Evolutionary conservation across 2,329 filamentous ascomycete genomes (phyloP), one percentile per base, ranked within the genome.

Genomic region (Exophiala calicioides): DNA sequence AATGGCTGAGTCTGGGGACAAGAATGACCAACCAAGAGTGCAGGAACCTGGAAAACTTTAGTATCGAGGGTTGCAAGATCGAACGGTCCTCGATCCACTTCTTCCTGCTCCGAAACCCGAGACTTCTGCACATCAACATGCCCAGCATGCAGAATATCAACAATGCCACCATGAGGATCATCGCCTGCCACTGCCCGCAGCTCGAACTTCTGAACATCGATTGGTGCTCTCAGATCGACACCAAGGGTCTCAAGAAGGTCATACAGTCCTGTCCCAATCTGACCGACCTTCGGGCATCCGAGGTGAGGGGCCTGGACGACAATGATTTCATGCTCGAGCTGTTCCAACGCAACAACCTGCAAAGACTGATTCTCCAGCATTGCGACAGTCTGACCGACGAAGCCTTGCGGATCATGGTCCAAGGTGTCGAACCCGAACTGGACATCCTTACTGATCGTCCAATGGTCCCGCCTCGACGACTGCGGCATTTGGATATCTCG

Each of bases 191-290:
- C 29, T 97, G 91, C 60, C 82, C 84, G 1, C 82, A 85, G 37
- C 74, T 98, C n/a, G 84, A 95, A 66, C 77, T 80, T 44, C 77
- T 97, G 56, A 94, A 96, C 60, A 80, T 97, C 15, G 95, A 90
- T 0, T 97, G 91, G 89, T 98, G 93, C 70, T 84, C 83, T 56
- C 85, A 89, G 51, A 82, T 96, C 62, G 85, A 93, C 61, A 85
- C 88, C 6, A 74, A 79, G 9, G 90, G 90, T 3, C 72, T 97
- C 43, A 81, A 77, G 54, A 78, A 79, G 40, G 78, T 98, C 2
- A 72, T 96, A 1, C 75, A 85, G 50, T 78, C 78, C 2, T 97
- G 93, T 61, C 74, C 77, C 0, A 82, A 76, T 42, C 71, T 98
- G 44, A 85, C 75, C 43, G 90, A 97, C 59, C 73, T 98, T 21